These are phyloP conservation scores for Pseudohalonectria lignicola DNA, from an alignment of 2,329 filamentous ascomycete species.

Conservation along the genomic window DNA sequence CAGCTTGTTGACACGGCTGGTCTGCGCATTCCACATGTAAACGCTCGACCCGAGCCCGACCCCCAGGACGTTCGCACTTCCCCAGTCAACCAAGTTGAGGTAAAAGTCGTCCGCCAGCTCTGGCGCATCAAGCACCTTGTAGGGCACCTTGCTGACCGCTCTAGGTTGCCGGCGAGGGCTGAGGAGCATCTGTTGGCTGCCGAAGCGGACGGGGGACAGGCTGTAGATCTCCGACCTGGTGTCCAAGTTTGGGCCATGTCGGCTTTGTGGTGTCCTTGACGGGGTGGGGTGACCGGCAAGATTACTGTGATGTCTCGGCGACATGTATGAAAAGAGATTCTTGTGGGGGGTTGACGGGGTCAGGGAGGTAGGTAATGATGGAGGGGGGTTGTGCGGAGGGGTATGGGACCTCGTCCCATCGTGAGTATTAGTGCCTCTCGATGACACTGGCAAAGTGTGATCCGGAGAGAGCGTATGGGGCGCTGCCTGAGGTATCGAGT, in stretches of 20 bases:
- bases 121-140: conserved; percentile 93
- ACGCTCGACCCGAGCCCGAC: conserved; percentile 89
- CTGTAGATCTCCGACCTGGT: conserved; percentile 90
- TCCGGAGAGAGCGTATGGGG: conserved; percentile 53
- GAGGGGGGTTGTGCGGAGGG: conserved; percentile 57
- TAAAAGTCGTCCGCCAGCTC: conserved; percentile 97
- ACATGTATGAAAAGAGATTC: conserved; percentile 90
- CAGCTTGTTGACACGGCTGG: conserved; percentile 83
- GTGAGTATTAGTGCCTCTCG: conserved; percentile 41
- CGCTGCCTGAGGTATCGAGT: conserved; percentile 72
- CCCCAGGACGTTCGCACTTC: conserved; percentile 84
- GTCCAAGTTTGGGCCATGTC: conserved; percentile 81
- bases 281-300: conserved; percentile 78
- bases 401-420: conserved; percentile 69
- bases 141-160: conserved; percentile 90
- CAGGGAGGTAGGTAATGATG: conserved; percentile 59
- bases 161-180: conserved; percentile 82
- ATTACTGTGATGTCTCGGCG: conserved; percentile 57
- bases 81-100: conserved; percentile 95
- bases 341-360: conserved; percentile 95
- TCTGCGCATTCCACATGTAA: conserved; percentile 96
- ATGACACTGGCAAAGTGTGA: conserved; percentile 33
- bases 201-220: conserved; percentile 83
- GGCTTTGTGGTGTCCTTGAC: conserved; percentile 77
- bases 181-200: conserved; percentile 86